These are phyloP conservation scores for Drechslera avenae DNA, from an alignment of 2,329 filamentous ascomycete genomes.

Conservation along the genomic window DNA sequence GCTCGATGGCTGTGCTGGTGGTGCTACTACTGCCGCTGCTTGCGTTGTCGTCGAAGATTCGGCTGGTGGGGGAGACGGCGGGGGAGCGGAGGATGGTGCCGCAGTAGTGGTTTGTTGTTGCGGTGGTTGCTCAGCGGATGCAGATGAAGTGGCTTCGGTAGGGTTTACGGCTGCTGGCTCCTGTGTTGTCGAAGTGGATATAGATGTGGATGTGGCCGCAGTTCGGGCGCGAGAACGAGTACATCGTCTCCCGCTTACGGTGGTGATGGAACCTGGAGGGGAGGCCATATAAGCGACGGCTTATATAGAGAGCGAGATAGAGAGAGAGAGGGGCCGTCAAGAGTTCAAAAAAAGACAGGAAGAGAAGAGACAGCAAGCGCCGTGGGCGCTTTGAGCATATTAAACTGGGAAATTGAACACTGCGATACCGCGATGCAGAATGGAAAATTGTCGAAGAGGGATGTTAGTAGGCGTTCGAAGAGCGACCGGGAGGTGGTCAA, in stretches of 20 bases:
- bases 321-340: constrained; percentile 37
- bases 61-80: constrained; percentile 19
- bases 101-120: constrained; percentile 30
- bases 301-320: constrained; percentile 44
- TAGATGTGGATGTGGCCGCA: constrained; percentile 27
- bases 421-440: constrained; percentile 30
- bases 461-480: constrained; percentile 33
- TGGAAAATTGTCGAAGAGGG: constrained; percentile 30
- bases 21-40: constrained; percentile 17
- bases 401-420: constrained; percentile 37
- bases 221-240: constrained; percentile 46
- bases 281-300: constrained; percentile 46
- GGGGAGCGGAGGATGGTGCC: constrained; percentile 21
- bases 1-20: constrained; percentile 16
- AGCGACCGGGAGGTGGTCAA: constrained; percentile 36
- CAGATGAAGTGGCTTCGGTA: constrained; percentile 27
- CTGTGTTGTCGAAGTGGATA: constrained; percentile 6
- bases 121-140: constrained; percentile 25
- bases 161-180: constrained; percentile 25
- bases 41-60: constrained; percentile 24
- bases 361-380: constrained; percentile 38
- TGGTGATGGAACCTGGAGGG: constrained; percentile 45
- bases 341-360: constrained; percentile 37
- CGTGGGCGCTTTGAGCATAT: constrained; percentile 45
- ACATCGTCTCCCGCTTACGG: constrained; percentile 47